These are phyloP conservation scores for Rhizophagus prolifer DNA, from an alignment of 192 early-diverging fungal species.

Conservation along the genomic window DNA sequence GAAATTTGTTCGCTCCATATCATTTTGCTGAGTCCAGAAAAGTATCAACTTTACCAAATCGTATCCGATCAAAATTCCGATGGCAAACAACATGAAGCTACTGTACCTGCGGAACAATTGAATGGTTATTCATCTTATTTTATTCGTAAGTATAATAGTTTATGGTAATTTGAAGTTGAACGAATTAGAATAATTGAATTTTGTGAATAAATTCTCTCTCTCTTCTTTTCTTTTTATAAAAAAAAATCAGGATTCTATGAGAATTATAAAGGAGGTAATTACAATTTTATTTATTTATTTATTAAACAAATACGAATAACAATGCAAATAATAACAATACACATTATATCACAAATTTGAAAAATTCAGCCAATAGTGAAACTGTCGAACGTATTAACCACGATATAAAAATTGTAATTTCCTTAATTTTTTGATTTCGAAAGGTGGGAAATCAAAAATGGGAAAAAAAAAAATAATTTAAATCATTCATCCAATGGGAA, in stretches of 20 bases:
- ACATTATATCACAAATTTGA: no score
- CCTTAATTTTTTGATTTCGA: no score
- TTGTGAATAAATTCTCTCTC: no score
- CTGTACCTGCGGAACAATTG: no score
- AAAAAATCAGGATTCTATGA: neutral
- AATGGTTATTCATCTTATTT: neutral
- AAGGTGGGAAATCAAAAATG: no score
- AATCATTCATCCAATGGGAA: no score
- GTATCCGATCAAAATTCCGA: neutral
- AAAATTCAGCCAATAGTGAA: no score
- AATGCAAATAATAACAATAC: neutral
- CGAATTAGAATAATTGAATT: no score
- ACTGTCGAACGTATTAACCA: no score
- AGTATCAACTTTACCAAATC: neutral
- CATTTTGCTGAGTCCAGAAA: neutral
- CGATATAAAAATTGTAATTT: no score
- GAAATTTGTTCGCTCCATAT: neutral
- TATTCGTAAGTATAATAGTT: neutral
- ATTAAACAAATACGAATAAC: neutral
- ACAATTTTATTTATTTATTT: neutral
- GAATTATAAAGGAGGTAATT: neutral
- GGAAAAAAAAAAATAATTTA: no score
- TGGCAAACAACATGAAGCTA: neutral
- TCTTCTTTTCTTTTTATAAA: neutral
- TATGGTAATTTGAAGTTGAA: no score